Conservation (phyloP, 257 asterid species). For the Osmanthus fragrans region DNA sequence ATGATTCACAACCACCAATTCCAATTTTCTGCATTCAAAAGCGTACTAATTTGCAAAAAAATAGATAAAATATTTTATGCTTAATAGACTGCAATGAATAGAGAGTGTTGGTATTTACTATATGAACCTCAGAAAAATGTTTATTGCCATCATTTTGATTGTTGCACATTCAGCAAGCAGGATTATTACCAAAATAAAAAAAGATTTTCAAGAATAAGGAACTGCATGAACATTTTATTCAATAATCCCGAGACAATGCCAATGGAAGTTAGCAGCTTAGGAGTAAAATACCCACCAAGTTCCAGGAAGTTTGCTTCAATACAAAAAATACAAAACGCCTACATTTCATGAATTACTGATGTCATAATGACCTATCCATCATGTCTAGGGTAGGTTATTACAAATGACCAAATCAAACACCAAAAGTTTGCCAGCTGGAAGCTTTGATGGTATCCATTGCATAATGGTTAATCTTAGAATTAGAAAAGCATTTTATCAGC, state of each 20-base stretch:
- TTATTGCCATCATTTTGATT: neutral
- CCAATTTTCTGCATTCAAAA: neutral
- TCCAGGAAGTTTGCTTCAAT: neutral
- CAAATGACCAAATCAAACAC: neutral
- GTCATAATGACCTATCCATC: neutral
- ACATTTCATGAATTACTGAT: neutral
- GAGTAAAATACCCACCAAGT: neutral
- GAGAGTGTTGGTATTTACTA: neutral
- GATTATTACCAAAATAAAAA: neutral
- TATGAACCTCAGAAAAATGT: neutral
- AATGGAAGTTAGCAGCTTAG: neutral
- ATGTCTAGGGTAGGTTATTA: neutral
- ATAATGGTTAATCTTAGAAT: neutral
- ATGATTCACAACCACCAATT: neutral
- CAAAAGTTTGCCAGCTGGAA: neutral
- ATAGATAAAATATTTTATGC: neutral
- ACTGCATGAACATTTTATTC: neutral
- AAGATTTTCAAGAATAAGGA: neutral
- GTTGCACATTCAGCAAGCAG: neutral
- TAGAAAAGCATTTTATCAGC: neutral
- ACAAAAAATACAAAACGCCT: neutral
- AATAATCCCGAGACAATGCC: neutral
- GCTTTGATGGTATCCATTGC: neutral
- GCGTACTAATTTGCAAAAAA: neutral
- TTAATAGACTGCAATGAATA: neutral